phyloP scores from a whole-genome alignment of 768 basidiomycete species.

The Tricholomella constricta region DNA sequence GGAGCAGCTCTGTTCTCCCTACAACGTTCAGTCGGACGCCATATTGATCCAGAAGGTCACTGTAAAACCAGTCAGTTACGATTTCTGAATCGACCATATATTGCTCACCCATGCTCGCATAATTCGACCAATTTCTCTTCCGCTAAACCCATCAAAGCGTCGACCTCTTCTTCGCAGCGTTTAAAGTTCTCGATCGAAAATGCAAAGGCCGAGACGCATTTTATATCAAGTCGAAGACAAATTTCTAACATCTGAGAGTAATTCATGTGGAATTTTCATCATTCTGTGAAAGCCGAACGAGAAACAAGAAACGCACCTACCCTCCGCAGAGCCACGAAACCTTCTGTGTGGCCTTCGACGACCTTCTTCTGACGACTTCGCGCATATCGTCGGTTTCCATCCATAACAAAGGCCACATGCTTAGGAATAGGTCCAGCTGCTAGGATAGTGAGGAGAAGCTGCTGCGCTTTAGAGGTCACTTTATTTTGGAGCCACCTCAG shows the following conservation, averaged over 20 bases:
- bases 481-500: constrained; percentile 20
- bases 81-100: too few species aligned
- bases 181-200: constrained; percentile 99
- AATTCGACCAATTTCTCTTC: constrained; percentile 77
- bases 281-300: not conserved
- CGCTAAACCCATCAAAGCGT: constrained; percentile 83
- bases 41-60: constrained; percentile 78
- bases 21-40: constrained; percentile 85
- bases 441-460: constrained; percentile 43
- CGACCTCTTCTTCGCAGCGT: constrained; percentile 81
- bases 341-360: constrained; percentile 79
- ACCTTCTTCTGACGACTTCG: constrained; percentile 64
- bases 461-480: constrained; percentile 10
- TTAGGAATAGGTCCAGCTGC: constrained; percentile 82
- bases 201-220: constrained; percentile 92
- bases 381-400: constrained; percentile 93
- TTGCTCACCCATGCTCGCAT: constrained; percentile 72
- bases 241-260: constrained; percentile 76
- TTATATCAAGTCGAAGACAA: constrained; percentile 77
- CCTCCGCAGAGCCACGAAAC: constrained; percentile 76
- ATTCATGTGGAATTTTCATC: constrained; percentile 15
- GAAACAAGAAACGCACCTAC: constrained; percentile 49
- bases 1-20: constrained; percentile 76
- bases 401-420: constrained; percentile 97
- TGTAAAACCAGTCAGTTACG: constrained; percentile 27